Evolutionary conservation across 495 filamentous ascomycete genomes (phyloP).

Genomic region (Saxophila tyrrhenica): DNA sequence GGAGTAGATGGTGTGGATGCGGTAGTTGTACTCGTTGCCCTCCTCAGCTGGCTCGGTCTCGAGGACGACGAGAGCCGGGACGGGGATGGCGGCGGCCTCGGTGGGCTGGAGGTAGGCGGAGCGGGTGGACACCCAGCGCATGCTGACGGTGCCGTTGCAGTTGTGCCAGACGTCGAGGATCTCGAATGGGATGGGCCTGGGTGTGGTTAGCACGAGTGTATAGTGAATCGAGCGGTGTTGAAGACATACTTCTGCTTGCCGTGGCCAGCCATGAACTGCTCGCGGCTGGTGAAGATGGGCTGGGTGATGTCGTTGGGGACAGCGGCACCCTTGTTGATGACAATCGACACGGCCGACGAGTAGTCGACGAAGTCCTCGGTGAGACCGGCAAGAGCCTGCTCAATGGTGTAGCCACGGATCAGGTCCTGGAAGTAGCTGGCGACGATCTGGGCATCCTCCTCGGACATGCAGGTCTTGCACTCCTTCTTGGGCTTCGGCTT

Average conservation of each 20-base stretch:
- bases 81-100: conserved; percentile 1
- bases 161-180: not conserved
- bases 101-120: not conserved
- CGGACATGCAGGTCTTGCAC: not conserved
- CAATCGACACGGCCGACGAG: not conserved
- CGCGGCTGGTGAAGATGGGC: not conserved
- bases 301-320: not conserved
- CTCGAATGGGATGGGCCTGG: not conserved
- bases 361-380: not conserved
- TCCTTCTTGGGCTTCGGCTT: not conserved
- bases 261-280: not conserved
- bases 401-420: not conserved
- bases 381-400: not conserved
- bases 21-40: not conserved
- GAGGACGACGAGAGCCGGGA: not conserved
- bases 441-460: not conserved
- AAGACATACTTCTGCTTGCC: not conserved
- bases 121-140: not conserved
- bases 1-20: not conserved
- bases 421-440: not conserved
- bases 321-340: not conserved
- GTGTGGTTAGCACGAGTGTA: too few relatives aligned
- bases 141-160: not conserved
- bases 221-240: too few relatives aligned
- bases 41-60: not conserved